Base-by-base conservation (phyloP, 2,329 filamentous ascomycete genomes). In the Xylaria polymorpha region DNA sequence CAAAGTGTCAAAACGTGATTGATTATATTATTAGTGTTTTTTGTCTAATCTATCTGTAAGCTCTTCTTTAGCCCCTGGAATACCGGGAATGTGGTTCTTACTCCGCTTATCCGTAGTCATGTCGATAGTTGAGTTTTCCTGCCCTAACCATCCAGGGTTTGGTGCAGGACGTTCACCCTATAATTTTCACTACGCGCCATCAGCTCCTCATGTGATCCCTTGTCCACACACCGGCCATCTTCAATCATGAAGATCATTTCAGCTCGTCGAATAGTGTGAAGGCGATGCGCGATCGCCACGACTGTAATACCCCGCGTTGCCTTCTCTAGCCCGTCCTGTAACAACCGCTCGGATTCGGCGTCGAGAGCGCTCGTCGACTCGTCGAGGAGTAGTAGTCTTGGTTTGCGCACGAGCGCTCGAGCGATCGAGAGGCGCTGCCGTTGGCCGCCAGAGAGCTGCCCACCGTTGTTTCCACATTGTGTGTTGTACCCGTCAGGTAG, bases 311-410 rank as follows among this genome's bases (percentile, higher is more conserved):
- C 85, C 57, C 81, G 82, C 2, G 84, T 83, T 0, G 84, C 87
- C 68, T 80, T 83, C 79, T 92, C 88, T 51, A 94, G 81, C 0
- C 89, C 90, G 32, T 91, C 85, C 64, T 92, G 87, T 29, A 97
- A 85, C 10, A 90, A 80, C 6, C 84, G 83, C 60, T 93, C 91
- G 59, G 87, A 91, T 75, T 90, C 90, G 0, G 88, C 87, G 74
- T 97, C 93, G 2, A 97, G 84, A 3, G 91, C 91, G 50, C 89
- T 92, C 0, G 93, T 97, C 37, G 92, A 92, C 82, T 97, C 93
- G 74, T 97, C 94, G 0, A 97, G 84, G 46, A 97, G 86, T 20
- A 97, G 80, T 1, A 97, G 84, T 56, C 90, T 86, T 0, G 93
- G 93, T 70, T 88, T 86, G 0, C 93, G 86, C 2, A 94, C 86